Evolutionary conservation across 768 basidiomycete species (phyloP).

Genomic region (Boletales sp.): DNA sequence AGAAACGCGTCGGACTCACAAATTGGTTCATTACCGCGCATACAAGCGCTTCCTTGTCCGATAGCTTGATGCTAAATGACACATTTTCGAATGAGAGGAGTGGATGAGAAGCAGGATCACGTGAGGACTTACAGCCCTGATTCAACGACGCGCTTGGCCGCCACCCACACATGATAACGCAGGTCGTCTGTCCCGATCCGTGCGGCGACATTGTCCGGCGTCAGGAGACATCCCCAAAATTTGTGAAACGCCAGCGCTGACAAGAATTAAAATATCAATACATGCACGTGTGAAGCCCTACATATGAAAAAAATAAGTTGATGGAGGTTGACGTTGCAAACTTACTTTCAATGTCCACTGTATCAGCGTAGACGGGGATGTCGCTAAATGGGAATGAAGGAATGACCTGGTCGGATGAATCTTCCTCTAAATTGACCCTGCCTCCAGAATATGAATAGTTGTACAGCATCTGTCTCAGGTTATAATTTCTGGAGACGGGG

Average conservation of each 20-base stretch:
- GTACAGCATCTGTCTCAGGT: conserved; percentile 26
- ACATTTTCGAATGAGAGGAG: background rate
- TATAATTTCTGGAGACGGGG: conserved; percentile 24
- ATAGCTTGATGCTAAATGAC: conserved; percentile 9
- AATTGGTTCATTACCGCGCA: conserved; percentile 26
- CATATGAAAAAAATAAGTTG: background rate
- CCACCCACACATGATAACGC: conserved; percentile 35
- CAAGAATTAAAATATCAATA: background rate
- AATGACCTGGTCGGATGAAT: conserved; percentile 28
- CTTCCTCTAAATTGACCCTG: background rate
- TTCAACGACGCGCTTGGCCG: conserved; percentile 28
- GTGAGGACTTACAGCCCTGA: conserved; percentile 13
- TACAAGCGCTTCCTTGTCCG: conserved; percentile 16
- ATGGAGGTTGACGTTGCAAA: background rate
- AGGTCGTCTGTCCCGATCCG: conserved; percentile 24
- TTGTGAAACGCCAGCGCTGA: conserved; percentile 33
- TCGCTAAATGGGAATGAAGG: conserved; percentile 29
- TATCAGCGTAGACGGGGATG: conserved; percentile 33
- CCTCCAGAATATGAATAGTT: conserved; percentile 11
- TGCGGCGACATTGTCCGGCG: conserved; percentile 30
- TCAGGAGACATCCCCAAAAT: conserved; percentile 32
- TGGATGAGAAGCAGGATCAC: background rate
- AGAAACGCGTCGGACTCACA: conserved; percentile 20
- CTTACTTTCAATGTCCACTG: conserved; percentile 43
- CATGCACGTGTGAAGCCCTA: background rate